phyloP scores from a whole-genome alignment of 139 green algal genomes.

The Chlamydomonas eustigma region DNA sequence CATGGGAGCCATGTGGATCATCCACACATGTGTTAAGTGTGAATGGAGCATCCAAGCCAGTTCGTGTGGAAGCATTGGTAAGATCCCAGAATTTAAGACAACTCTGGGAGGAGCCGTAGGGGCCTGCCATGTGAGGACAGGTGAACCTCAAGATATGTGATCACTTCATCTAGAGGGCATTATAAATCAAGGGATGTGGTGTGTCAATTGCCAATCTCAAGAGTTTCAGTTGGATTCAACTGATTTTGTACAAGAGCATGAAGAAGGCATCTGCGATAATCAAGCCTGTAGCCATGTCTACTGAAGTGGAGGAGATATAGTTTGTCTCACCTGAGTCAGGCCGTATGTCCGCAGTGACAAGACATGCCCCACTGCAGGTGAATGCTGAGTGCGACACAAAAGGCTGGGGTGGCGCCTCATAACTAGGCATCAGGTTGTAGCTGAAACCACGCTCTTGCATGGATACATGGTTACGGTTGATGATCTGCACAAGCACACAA shows the following conservation, averaged over 20 bases:
- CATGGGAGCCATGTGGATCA: slow-evolving; percentile 43
- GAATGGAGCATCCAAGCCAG: slow-evolving; percentile 19
- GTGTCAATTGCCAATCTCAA: no score
- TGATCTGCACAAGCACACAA: slow-evolving; percentile 33
- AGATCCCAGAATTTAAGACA: slow-evolving; percentile 59
- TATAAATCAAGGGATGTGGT: no score
- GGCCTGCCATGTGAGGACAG: neutral
- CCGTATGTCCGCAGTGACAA: slow-evolving; percentile 53
- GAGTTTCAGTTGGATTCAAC: no score
- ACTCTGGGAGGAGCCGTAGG: slow-evolving; percentile 19
- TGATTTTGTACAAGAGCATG: no score
- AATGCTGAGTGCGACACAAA: slow-evolving; percentile 45
- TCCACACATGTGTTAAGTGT: slow-evolving; percentile 53
- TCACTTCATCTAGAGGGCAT: neutral
- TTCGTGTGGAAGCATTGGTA: neutral
- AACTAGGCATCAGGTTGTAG: neutral
- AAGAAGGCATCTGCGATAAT: no score
- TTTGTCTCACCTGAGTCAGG: slow-evolving; percentile 35
- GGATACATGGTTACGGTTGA: slow-evolving; percentile 45
- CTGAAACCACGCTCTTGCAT: slow-evolving; percentile 16
- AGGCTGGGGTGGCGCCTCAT: slow-evolving; percentile 21
- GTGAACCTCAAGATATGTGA: neutral
- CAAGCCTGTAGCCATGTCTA: no score
- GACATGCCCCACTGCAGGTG: slow-evolving; percentile 19
- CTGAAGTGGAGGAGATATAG: no score